These are phyloP conservation scores for Mycena amicta DNA, from an alignment of 768 basidiomycete genomes.

Conservation along the genomic window DNA sequence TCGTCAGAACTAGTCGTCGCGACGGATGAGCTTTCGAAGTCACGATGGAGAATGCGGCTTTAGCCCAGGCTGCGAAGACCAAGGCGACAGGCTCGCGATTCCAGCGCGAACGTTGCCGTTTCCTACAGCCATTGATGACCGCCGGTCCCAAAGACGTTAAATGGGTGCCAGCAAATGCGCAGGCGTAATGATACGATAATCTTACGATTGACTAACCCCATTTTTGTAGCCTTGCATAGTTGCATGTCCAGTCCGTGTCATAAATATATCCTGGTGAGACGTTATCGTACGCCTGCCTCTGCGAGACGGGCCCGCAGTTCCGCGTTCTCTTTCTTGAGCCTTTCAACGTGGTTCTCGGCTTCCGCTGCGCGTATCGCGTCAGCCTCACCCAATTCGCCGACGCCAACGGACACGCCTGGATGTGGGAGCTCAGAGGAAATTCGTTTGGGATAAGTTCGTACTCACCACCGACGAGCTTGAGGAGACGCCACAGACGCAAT, in stretches of 20 bases:
- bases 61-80: constrained; percentile 1
- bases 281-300: constrained; percentile 11
- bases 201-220: not conserved
- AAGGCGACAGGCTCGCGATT: constrained; percentile 12
- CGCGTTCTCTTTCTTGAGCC: constrained; percentile 54
- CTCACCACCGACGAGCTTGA: constrained; percentile 69
- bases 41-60: not conserved
- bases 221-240: not conserved
- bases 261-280: too few species aligned
- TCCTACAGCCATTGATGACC: constrained; percentile 10
- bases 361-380: constrained; percentile 49
- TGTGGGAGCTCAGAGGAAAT: not conserved
- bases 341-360: constrained; percentile 51
- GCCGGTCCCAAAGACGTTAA: not conserved
- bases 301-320: constrained; percentile 46
- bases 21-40: too few species aligned
- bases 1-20: too few species aligned
- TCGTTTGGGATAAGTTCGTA: constrained; percentile 21
- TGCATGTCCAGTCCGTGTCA: not conserved
- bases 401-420: constrained; percentile 73
- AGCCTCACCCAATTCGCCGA: constrained; percentile 69
- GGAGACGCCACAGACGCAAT: constrained; percentile 78
- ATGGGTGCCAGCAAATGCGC: too few species aligned
- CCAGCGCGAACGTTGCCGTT: constrained; percentile 11
- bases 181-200: too few species aligned